Conservation (phyloP, 345 rosid species). For the Populus tremula region DNA sequence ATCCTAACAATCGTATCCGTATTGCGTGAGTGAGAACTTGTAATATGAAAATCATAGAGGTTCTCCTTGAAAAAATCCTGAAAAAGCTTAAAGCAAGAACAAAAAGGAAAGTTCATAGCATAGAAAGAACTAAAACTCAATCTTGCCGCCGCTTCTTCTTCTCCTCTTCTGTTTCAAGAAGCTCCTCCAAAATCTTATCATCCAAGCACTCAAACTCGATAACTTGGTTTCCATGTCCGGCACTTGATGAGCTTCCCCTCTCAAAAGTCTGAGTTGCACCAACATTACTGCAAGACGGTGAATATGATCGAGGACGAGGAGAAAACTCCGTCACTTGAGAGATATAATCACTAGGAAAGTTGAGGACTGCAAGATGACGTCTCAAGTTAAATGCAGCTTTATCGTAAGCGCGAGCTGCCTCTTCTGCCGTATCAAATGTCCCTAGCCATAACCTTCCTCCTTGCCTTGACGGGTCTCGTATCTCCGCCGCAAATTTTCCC, state of each 20-base stretch:
- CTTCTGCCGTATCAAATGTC: constrained; percentile 78
- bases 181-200: constrained; percentile 71
- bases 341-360: constrained; percentile 73
- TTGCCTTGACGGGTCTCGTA: constrained; percentile 65
- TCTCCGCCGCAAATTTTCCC: constrained; percentile 91
- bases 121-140: background rate
- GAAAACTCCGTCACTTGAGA: constrained; percentile 30
- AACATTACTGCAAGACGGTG: constrained; percentile 6
- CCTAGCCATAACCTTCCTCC: constrained; percentile 86
- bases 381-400: constrained; percentile 72
- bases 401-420: constrained; percentile 87
- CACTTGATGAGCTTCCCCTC: constrained; percentile 29
- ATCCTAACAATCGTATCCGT: background rate
- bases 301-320: constrained; percentile 28
- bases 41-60: background rate
- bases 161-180: constrained; percentile 69
- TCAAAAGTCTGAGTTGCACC: constrained; percentile 4
- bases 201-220: constrained; percentile 80
- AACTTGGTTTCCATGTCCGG: constrained; percentile 45
- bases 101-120: background rate
- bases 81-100: background rate
- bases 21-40: background rate
- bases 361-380: constrained; percentile 73
- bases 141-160: constrained; percentile 35
- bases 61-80: background rate